Conservation (phyloP, 257 asterid species). For the Gentiana macrophylla region DNA sequence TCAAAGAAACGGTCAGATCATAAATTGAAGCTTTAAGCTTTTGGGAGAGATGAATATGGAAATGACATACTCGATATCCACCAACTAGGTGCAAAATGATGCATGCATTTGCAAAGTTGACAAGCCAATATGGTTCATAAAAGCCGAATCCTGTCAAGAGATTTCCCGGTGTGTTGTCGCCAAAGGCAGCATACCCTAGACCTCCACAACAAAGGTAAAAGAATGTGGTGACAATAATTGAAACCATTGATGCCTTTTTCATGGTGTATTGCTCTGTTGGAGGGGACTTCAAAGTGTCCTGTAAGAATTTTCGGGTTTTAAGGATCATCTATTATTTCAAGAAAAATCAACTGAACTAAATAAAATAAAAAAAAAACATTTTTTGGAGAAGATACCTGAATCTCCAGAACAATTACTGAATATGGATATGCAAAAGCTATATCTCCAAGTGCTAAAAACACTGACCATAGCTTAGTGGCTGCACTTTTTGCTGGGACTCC, state of each 20-base stretch:
- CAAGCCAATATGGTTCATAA: constrained; percentile 67
- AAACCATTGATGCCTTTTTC: constrained; percentile 45
- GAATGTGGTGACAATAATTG: constrained; percentile 35
- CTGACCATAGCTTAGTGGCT: constrained; percentile 41
- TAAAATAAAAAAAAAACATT: too few species aligned
- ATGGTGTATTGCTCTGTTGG: constrained; percentile 56
- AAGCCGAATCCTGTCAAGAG: constrained; percentile 70
- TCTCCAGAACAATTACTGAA: constrained; percentile 50
- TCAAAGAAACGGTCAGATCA: too few species aligned
- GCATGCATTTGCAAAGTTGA: constrained; percentile 62
- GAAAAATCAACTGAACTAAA: too few species aligned
- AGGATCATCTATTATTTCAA: too few species aligned
- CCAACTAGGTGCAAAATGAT: constrained; percentile 50
- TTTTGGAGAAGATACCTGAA: constrained; percentile 31
- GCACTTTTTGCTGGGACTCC: constrained; percentile 40
- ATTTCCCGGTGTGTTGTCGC: constrained; percentile 53
- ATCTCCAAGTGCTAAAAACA: constrained; percentile 66
- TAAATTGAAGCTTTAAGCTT: too few species aligned
- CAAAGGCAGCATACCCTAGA: constrained; percentile 73
- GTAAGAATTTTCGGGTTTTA: background rate
- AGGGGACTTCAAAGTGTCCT: constrained; percentile 64
- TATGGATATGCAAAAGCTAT: constrained; percentile 74
- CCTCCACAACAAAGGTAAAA: constrained; percentile 55
- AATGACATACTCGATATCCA: constrained; percentile 43
- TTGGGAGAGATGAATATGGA: background rate